phyloP scores from a whole-genome alignment of 805 yeast species.

The Torulaspora delbrueckii region DNA sequence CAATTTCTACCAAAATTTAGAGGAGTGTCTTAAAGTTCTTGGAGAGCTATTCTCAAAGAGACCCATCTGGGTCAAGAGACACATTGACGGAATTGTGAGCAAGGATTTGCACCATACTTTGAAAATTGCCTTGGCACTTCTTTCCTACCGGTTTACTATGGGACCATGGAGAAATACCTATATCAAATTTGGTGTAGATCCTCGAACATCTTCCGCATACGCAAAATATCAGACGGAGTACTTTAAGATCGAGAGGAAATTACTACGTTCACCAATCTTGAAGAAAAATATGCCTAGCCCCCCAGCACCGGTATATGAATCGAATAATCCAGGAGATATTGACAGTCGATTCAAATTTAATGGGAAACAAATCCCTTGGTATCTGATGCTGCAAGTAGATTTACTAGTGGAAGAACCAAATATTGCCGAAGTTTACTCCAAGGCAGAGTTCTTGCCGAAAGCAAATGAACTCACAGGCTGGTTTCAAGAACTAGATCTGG shows the following conservation, averaged over 20 bases:
- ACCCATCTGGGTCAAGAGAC: constrained; percentile 84
- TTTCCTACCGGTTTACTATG: constrained; percentile 71
- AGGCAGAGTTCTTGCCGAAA: constrained; percentile 50
- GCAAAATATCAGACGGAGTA: constrained; percentile 80
- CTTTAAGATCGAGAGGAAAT: constrained; percentile 44
- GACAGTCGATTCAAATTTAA: constrained; percentile 58
- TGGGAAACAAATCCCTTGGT: constrained; percentile 63
- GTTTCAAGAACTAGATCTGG: constrained; percentile 59
- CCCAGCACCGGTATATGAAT: constrained; percentile 32
- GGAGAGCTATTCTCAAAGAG: constrained; percentile 54
- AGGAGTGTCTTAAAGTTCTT: constrained; percentile 30
- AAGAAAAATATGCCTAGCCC: constrained; percentile 32
- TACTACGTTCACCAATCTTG: constrained; percentile 24
- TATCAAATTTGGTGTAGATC: constrained; percentile 74
- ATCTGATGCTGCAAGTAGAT: constrained; percentile 72
- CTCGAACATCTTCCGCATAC: constrained; percentile 48
- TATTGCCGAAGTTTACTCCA: constrained; percentile 41
- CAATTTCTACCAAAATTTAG: constrained; percentile 30
- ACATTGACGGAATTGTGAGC: constrained; percentile 53
- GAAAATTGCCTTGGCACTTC: constrained; percentile 77
- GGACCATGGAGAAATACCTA: constrained; percentile 96
- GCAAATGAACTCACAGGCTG: constrained; percentile 56
- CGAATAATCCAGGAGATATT: constrained; percentile 33
- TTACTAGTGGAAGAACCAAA: constrained; percentile 65
- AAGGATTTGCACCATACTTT: constrained; percentile 40